These are phyloP conservation scores for Serendipita indica DNA, from an alignment of 768 basidiomycete species.

Conservation along the genomic window DNA sequence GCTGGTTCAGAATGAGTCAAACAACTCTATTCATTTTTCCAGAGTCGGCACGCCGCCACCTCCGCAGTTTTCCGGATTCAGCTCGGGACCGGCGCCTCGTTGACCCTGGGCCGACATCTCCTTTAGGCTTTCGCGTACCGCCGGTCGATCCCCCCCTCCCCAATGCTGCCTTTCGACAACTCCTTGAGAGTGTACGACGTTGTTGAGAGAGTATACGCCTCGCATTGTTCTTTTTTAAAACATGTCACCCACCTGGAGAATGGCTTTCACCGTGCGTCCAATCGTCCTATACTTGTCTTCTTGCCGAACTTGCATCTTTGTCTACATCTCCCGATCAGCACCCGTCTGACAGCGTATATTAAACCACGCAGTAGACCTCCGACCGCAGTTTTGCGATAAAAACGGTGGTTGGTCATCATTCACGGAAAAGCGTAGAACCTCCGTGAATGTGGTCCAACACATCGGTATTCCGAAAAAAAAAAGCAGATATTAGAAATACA, in stretches of 20 bases:
- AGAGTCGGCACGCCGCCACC: neutral
- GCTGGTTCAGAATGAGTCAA: neutral
- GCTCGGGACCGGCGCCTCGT: too few relatives aligned
- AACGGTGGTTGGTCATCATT: too few relatives aligned
- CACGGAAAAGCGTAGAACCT: neutral
- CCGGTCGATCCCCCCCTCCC: too few relatives aligned
- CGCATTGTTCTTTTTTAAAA: too few relatives aligned
- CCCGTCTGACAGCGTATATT: too few relatives aligned
- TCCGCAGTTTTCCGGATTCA: neutral
- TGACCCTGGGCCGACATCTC: too few relatives aligned
- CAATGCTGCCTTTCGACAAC: too few relatives aligned
- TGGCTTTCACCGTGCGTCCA: slow-evolving; percentile 41
- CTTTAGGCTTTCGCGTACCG: too few relatives aligned
- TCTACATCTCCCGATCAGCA: slow-evolving; percentile 26
- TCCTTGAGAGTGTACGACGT: too few relatives aligned
- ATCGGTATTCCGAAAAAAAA: slow-evolving; percentile 10
- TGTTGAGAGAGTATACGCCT: too few relatives aligned
- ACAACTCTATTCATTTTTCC: neutral
- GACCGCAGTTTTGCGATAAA: too few relatives aligned
- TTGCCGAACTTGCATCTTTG: slow-evolving; percentile 81
- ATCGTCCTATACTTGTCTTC: slow-evolving; percentile 64
- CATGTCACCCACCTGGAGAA: slow-evolving; percentile 46
- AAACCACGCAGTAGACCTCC: too few relatives aligned
- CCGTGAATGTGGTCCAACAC: neutral
- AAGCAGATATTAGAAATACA: neutral